Evolutionary conservation across 768 basidiomycete genomes (phyloP).

Genomic region (Auricularia sp.): DNA sequence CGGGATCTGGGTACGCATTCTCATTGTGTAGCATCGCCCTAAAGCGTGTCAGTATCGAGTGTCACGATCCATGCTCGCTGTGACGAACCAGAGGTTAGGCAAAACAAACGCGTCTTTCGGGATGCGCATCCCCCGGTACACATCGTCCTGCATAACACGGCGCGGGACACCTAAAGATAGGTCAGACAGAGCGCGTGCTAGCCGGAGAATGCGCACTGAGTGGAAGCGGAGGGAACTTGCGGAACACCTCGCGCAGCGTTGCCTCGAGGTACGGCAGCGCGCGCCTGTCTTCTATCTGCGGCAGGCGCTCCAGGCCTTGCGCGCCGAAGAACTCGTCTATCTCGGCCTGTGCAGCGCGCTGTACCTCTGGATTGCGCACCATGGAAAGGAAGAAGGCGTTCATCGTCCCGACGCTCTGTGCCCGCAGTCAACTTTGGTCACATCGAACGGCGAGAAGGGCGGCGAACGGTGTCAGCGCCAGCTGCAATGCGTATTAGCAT

Average conservation of each 20-base stretch:
- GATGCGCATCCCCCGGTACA: constrained; percentile 39
- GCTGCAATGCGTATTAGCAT: not conserved
- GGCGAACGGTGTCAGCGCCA: not conserved
- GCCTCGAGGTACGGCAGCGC: constrained; percentile 29
- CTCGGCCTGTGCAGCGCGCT: constrained; percentile 30
- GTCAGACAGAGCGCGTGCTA: not conserved
- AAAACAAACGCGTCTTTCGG: constrained; percentile 49
- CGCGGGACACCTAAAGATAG: not conserved
- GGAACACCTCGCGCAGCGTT: constrained; percentile 24
- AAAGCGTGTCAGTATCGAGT: no score
- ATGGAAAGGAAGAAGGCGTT: constrained; percentile 31
- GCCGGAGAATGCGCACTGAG: constrained; percentile 9
- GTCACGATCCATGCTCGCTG: not conserved
- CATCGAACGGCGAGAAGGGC: constrained; percentile 9
- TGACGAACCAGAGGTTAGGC: constrained; percentile 45
- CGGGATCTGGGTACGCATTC: constrained; percentile 13
- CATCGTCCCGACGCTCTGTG: constrained; percentile 22
- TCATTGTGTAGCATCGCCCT: constrained; percentile 20
- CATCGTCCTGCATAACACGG: constrained; percentile 27
- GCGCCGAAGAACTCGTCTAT: constrained; percentile 25
- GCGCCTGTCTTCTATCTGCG: constrained; percentile 22
- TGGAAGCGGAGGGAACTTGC: constrained; percentile 17
- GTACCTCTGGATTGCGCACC: constrained; percentile 28
- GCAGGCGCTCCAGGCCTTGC: constrained; percentile 25
- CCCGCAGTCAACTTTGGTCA: no score